These are phyloP conservation scores for Phytopythium vexans DNA, from an alignment of 352 stramenopile genomes.

Conservation along the genomic window DNA sequence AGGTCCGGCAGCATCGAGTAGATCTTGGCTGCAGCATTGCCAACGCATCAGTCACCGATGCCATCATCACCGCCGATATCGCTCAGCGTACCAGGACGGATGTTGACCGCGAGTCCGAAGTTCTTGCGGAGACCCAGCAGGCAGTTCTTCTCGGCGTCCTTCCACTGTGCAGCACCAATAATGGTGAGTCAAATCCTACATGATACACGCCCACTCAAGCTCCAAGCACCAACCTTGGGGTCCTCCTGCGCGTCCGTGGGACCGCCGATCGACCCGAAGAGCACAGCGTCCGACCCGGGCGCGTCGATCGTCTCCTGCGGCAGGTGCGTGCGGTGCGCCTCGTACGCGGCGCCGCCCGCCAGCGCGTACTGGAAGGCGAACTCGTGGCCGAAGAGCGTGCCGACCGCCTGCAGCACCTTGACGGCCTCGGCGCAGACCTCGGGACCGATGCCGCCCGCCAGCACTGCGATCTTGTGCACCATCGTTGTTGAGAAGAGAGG, in stretches of 20 bases:
- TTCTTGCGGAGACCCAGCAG: constrained; percentile 97
- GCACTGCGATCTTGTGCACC: constrained; percentile 91
- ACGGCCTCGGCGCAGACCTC: constrained; percentile 97
- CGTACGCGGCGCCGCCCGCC: constrained; percentile 95
- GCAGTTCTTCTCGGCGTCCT: constrained; percentile 93
- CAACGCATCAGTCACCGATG: neutral
- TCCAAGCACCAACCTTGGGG: constrained; percentile 45
- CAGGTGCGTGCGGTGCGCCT: constrained; percentile 90
- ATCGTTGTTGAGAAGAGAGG: neutral
- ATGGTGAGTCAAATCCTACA: neutral
- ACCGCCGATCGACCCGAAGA: constrained; percentile 97
- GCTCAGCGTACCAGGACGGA: constrained; percentile 73
- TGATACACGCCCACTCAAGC: neutral
- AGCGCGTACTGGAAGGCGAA: constrained; percentile 94
- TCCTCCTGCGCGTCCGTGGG: constrained; percentile 90
- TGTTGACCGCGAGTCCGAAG: constrained; percentile 97
- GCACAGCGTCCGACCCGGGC: constrained; percentile 88
- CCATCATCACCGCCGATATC: neutral
- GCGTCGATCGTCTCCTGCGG: constrained; percentile 93
- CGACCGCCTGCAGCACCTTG: constrained; percentile 84
- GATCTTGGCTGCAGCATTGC: constrained; percentile 86
- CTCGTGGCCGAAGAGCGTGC: constrained; percentile 81
- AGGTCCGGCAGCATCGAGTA: constrained; percentile 96
- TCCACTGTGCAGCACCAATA: constrained; percentile 41
- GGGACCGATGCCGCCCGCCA: constrained; percentile 97